Conservation (phyloP, 2,329 filamentous ascomycete species). For the Phaeosphaeria sp. region DNA sequence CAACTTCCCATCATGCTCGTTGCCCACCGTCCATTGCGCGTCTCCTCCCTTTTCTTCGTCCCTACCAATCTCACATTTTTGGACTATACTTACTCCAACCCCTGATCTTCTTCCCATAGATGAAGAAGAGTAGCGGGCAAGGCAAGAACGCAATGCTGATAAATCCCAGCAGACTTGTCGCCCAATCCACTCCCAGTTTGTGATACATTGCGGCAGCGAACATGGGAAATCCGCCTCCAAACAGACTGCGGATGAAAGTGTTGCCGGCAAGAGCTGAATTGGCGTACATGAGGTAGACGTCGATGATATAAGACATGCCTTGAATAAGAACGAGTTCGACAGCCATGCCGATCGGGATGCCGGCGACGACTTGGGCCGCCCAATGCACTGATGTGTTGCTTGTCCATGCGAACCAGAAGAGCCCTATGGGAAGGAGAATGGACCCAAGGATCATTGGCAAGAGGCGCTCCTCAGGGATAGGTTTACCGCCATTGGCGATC, state of each 20-base stretch:
- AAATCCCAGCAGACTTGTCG: not conserved
- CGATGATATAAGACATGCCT: conserved; percentile 55
- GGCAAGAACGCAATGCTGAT: too few relatives aligned
- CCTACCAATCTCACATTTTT: too few relatives aligned
- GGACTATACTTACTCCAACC: too few relatives aligned
- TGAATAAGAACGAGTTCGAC: conserved; percentile 57
- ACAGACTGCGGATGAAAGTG: conserved; percentile 25
- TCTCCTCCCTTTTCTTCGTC: too few relatives aligned
- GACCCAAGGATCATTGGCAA: conserved; percentile 61
- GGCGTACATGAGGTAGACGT: conserved; percentile 50
- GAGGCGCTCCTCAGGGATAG: conserved; percentile 53
- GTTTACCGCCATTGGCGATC: conserved; percentile 25
- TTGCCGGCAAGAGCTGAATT: conserved; percentile 36
- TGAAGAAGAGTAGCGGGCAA: too few relatives aligned
- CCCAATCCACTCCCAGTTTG: not conserved
- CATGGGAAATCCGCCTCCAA: conserved; percentile 28
- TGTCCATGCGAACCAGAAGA: conserved; percentile 62
- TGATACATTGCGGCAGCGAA: conserved; percentile 24
- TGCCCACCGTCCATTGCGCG: too few relatives aligned
- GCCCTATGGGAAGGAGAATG: conserved; percentile 53
- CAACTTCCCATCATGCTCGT: too few relatives aligned
- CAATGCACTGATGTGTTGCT: conserved; percentile 52
- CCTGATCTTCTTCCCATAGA: too few relatives aligned
- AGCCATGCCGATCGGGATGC: conserved; percentile 52
- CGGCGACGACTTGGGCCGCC: conserved; percentile 52